These are phyloP conservation scores for Rheum nobile DNA, from an alignment of 148 eudicot species.

Conservation along the genomic window DNA sequence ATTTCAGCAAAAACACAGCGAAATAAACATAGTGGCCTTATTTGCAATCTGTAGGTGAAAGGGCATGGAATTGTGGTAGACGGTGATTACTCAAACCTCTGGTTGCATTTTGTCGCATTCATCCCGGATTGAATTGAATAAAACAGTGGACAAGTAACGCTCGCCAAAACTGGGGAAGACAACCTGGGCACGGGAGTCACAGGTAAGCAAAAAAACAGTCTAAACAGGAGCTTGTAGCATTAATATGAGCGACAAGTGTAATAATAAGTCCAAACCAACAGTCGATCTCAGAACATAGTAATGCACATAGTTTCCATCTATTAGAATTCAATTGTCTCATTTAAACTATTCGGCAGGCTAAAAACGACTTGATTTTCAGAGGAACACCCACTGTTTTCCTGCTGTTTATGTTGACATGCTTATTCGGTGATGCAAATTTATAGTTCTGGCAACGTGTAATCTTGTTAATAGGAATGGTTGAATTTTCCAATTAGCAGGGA, in stretches of 20 bases:
- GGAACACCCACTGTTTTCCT: background rate
- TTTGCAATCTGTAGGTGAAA: background rate
- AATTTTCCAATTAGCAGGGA: too few species aligned
- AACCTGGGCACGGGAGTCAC: constrained; percentile 25
- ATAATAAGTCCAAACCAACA: background rate
- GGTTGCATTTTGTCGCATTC: constrained; percentile 64
- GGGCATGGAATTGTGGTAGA: background rate
- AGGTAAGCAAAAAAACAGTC: background rate
- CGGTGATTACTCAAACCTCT: constrained; percentile 12
- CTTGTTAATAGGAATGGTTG: too few species aligned
- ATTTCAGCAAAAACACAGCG: background rate
- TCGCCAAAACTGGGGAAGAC: constrained; percentile 77
- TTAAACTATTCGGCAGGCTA: too few species aligned
- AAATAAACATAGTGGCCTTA: background rate
- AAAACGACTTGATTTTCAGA: too few species aligned
- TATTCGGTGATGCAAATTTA: too few species aligned
- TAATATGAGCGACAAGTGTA: background rate
- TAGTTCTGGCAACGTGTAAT: too few species aligned
- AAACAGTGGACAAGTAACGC: constrained; percentile 49
- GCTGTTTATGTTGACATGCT: too few species aligned
- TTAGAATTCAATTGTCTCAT: too few species aligned
- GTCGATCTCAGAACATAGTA: too few species aligned
- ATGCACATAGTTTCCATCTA: too few species aligned
- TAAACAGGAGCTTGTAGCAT: background rate
- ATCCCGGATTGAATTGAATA: constrained; percentile 59